phyloP scores from a whole-genome alignment of 2,329 filamentous ascomycete genomes.

The Colletotrichum sp. region DNA sequence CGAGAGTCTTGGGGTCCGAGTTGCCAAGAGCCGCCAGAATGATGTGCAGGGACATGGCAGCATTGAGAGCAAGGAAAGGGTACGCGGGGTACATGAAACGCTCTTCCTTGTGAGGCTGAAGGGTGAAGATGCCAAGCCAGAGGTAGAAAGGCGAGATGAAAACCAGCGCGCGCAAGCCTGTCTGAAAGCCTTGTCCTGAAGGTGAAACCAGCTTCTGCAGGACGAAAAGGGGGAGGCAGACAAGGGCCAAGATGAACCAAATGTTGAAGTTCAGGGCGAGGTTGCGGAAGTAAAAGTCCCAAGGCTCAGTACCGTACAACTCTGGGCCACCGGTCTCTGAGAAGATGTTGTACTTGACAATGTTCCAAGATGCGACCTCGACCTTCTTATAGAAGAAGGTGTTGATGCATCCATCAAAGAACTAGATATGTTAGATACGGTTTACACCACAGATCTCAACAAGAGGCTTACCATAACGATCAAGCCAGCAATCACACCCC shows the following conservation, averaged over 20 bases:
- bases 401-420: slow-evolving; percentile 74
- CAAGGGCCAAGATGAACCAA: slow-evolving; percentile 84
- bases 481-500: slow-evolving; percentile 71
- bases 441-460: background rate
- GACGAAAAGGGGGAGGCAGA: slow-evolving; percentile 76
- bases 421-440: slow-evolving; percentile 47
- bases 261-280: slow-evolving; percentile 93
- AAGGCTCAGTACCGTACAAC: slow-evolving; percentile 94
- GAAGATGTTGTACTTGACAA: slow-evolving; percentile 95
- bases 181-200: slow-evolving; percentile 68
- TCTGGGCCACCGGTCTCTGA: slow-evolving; percentile 82
- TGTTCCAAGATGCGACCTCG: slow-evolving; percentile 85
- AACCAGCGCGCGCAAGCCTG: slow-evolving; percentile 75
- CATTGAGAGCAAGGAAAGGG: slow-evolving; percentile 87
- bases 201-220: slow-evolving; percentile 72
- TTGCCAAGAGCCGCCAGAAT: slow-evolving; percentile 77
- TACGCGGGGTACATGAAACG: slow-evolving; percentile 98
- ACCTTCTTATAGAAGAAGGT: slow-evolving; percentile 84
- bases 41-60: slow-evolving; percentile 83
- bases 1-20: slow-evolving; percentile 67
- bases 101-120: slow-evolving; percentile 97
- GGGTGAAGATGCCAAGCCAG: slow-evolving; percentile 90
- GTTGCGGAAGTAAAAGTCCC: slow-evolving; percentile 96
- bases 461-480: slow-evolving; percentile 67
- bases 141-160: slow-evolving; percentile 90